Base-by-base conservation (phyloP, 805 yeast genomes). In the Zygosaccharomyces pseudorouxii region DNA sequence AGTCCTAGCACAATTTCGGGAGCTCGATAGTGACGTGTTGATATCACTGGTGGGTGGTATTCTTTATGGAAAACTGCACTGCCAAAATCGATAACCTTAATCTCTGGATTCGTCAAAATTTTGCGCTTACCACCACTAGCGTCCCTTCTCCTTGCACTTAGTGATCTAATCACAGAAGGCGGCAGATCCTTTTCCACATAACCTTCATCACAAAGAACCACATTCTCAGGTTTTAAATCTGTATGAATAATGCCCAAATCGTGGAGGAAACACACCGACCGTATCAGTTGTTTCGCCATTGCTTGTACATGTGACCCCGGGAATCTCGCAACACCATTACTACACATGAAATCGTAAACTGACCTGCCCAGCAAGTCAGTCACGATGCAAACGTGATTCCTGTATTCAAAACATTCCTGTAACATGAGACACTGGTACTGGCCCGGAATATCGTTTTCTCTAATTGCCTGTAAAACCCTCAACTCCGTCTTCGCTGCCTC, bases 61-160 rank as follows among this genome's bases (percentile, higher is more conserved):
- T 93, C 98, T 67, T 90, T 95, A 57, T 86, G 79, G 60, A 93
- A 93, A 3, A 95, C 82, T 0, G 99, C 97, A 35, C 93, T 82
- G n/a, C 99, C 99, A 68, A 93, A 93, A 70, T 93, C 99, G 52
- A 93, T 93, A 23, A 92, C 79, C 64, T 88, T 89, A 47, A 93
- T 87, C 52, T 80, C 76, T 1, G 98, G 95, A 63, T 86, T 82
- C 42, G 75, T 77, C 54, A 93, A 75, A 11, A 66, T 49, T 50
- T 60, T 65, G 28, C 69, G 54, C 38, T 60, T 59, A 9, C 70
- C 69, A 30, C 64, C 65, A 42, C 65, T 56, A 4, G 70, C 71
- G 11, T 52, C 50, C 43, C 54, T 55, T 22, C 71, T 53, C 47
- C 71, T 61, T 25, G 55, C 55, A 6, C 64, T 57, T 48, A 67